These are phyloP conservation scores for Botryotinia narcissicola DNA, from an alignment of 2,329 filamentous ascomycete species.

Conservation along the genomic window DNA sequence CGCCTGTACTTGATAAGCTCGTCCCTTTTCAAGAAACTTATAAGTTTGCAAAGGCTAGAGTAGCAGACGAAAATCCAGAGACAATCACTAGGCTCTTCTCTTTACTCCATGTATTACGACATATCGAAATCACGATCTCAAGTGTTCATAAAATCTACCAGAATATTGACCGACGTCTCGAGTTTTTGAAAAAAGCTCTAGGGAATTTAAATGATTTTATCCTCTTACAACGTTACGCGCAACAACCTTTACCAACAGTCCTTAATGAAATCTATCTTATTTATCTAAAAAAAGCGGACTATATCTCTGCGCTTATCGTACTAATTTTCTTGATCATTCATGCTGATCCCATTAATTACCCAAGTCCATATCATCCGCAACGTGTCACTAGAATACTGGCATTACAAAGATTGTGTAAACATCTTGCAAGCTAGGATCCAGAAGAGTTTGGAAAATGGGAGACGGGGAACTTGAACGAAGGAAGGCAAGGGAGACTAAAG, in stretches of 20 bases:
- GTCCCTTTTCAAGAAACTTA: not conserved
- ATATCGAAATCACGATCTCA: not conserved
- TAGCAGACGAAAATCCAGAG: conserved; percentile 4
- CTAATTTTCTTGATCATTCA: conserved; percentile 37
- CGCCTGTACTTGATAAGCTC: not conserved
- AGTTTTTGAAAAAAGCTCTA: not conserved
- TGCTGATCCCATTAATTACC: conserved; percentile 50
- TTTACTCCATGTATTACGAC: conserved; percentile 12
- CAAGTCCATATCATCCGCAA: conserved; percentile 50
- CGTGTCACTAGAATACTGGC: conserved; percentile 52
- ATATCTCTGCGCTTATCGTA: conserved; percentile 49
- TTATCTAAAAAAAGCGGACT: conserved; percentile 46
- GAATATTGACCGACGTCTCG: conserved; percentile 10
- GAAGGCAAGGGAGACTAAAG: not conserved
- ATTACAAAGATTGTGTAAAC: conserved; percentile 52
- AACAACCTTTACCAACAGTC: conserved; percentile 37
- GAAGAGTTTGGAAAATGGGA: conserved; percentile 21
- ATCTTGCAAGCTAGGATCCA: conserved; percentile 45
- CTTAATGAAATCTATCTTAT: conserved; percentile 45
- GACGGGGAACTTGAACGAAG: not conserved
- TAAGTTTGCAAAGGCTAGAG: not conserved
- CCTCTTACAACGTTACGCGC: conserved; percentile 16
- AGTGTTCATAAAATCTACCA: not conserved
- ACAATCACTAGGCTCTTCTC: conserved; percentile 13
- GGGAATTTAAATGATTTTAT: conserved; percentile 16